Evolutionary conservation across 2,329 filamentous ascomycete species (phyloP).

Genomic region (Penicillium sp.): DNA sequence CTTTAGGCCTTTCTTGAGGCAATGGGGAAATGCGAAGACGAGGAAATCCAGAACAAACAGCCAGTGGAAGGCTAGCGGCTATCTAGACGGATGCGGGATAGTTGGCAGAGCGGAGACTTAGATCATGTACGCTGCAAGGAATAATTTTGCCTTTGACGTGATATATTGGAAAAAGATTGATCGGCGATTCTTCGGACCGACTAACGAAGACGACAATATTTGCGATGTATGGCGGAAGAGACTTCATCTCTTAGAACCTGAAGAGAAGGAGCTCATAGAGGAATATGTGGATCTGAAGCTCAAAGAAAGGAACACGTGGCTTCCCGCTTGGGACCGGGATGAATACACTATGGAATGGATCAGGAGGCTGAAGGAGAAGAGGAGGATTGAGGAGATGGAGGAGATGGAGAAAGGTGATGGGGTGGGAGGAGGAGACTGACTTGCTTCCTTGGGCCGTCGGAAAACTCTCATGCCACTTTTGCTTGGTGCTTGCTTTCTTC

Average conservation of each 20-base stretch:
- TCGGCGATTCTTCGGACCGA: slow-evolving; percentile 6
- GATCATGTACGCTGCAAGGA: not conserved
- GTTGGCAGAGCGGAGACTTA: slow-evolving; percentile 9
- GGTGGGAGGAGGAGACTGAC: too few species aligned
- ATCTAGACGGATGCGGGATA: slow-evolving; percentile 14
- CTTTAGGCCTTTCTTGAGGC: slow-evolving; percentile 14
- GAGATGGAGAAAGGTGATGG: too few species aligned
- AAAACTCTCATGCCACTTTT: too few species aligned
- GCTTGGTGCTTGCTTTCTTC: too few species aligned
- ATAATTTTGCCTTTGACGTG: too few species aligned
- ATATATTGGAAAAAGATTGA: slow-evolving; percentile 9
- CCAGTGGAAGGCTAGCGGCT: slow-evolving; percentile 13
- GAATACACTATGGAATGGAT: not conserved
- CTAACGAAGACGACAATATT: not conserved
- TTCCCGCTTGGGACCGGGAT: slow-evolving; percentile 8
- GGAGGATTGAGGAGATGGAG: too few species aligned
- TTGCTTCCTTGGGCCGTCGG: too few species aligned
- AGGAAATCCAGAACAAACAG: slow-evolving; percentile 3
- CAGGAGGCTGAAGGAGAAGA: too few species aligned
- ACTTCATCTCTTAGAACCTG: slow-evolving; percentile 2
- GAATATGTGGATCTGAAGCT: slow-evolving; percentile 4
- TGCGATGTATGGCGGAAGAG: slow-evolving; percentile 4
- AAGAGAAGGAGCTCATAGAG: slow-evolving; percentile 7
- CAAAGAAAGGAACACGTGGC: slow-evolving; percentile 2
- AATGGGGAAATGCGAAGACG: slow-evolving; percentile 8